Conservation (phyloP, 345 rosid genomes). For the Lepidium didymum region DNA sequence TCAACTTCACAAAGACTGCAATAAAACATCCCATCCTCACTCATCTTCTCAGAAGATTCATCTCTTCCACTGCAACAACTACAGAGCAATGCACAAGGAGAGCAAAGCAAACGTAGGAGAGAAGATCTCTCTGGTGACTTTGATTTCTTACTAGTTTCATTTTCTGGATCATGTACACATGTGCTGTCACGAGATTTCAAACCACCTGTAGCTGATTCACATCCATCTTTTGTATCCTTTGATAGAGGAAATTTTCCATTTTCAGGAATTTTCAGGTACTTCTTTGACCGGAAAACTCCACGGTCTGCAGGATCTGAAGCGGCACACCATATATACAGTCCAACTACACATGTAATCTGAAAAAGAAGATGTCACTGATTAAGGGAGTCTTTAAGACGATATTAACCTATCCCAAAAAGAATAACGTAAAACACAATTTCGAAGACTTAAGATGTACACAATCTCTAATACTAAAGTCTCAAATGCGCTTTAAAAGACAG, state of each 20-base stretch:
- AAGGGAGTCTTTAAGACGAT: neutral
- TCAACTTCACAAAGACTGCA: conserved; percentile 97
- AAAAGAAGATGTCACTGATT: conserved; percentile 7
- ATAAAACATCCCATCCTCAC: conserved; percentile 98
- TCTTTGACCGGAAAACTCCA: conserved; percentile 70
- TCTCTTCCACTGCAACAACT: conserved; percentile 43
- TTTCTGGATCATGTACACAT: conserved; percentile 27
- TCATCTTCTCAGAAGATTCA: conserved; percentile 62
- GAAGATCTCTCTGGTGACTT: conserved; percentile 33
- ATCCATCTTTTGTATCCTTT: conserved; percentile 56
- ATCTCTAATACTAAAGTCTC: neutral
- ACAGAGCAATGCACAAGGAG: conserved; percentile 67
- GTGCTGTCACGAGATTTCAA: conserved; percentile 49
- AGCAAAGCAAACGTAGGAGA: conserved; percentile 39
- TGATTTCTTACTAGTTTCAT: conserved; percentile 31
- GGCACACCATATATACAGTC: conserved; percentile 79
- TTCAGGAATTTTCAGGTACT: conserved; percentile 61
- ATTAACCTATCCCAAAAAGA: neutral
- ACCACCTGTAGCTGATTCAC: conserved; percentile 49
- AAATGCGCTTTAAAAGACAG: neutral
- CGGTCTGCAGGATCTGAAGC: conserved; percentile 90
- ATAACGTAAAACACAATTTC: neutral
- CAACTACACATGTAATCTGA: conserved; percentile 63
- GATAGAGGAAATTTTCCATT: conserved; percentile 36
- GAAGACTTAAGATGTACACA: neutral